Evolutionary conservation across 805 yeast genomes (phyloP), one percentile per base, ranked within the genome.

Genomic region (Blastobotrys muscicola): DNA sequence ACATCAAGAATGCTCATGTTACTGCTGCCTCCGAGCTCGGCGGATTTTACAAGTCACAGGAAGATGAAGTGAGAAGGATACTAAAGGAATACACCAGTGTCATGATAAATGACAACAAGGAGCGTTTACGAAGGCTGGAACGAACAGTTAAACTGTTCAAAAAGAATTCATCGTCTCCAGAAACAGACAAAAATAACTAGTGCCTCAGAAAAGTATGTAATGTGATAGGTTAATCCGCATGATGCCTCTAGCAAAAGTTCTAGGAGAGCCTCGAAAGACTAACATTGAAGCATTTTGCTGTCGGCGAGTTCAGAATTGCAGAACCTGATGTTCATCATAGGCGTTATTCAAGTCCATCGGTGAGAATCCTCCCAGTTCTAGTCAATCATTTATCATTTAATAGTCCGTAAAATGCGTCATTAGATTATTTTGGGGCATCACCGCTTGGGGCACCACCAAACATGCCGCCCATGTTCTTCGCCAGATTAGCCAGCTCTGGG

Each of bases 401-500:
- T 20, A 20, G 26, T 20, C 26, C 26, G 26, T 20, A 6, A 20
- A 20, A 20, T 20, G 26, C 26, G 26, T 20, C 26, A 20, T 20
- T 20, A 20, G 4, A 20, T 20, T 20, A 20, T 20, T 20, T 20
- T 20, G 26, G 26, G 26, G 26, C 26, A 6, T 20, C 26, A 6
- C 26, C 26, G 26, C 26, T 29, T 35, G 34, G 14, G 35, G 12
- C 38, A n/a, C 51, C 47, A 33, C 61, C 62, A 41, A 62, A 61
- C 29, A 76, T 75, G 39, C 84, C 82, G 74, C 80, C 73, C 58
- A 85, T 79, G 55, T 71, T 81, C 45, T 68, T 72, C 30, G 89
- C 92, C 76, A 82, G 66, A 50, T 80, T 75, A 61, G 71, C 78
- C 37, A 86, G 66, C 70, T 78, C 76, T 44, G 95, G 95, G 62